Percentiles rank a stretch among this genome's conserved stretches.
These are phyloP conservation scores for Hydnomerulius pinastri DNA, from an alignment of 768 basidiomycete genomes.

Conservation along the genomic window DNA sequence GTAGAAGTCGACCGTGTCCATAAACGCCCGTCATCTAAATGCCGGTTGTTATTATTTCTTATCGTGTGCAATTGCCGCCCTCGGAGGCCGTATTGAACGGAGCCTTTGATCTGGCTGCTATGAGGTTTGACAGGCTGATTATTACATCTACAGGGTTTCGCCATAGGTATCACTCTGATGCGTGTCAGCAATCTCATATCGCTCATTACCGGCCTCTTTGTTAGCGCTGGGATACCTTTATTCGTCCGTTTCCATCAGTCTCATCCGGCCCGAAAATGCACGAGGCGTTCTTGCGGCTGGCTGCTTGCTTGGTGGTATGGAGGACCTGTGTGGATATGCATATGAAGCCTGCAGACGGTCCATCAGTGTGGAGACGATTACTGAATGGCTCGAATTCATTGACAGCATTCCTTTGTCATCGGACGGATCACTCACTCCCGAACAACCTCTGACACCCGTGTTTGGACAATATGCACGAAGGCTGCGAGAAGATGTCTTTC, in stretches of 20 bases:
- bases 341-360: constrained; percentile 78
- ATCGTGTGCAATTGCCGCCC: constrained; percentile 14
- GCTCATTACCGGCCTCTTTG: constrained; percentile 22
- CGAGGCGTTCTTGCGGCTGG: constrained; percentile 84
- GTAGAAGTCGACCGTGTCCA: constrained; percentile 19
- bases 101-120: constrained; percentile 9
- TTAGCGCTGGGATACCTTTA: constrained; percentile 80
- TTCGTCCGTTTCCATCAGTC: constrained; percentile 67
- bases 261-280: constrained; percentile 77
- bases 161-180: constrained; percentile 53
- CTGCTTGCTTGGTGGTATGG: constrained; percentile 84
- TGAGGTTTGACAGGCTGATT: constrained; percentile 19
- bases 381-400: constrained; percentile 77
- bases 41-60: constrained; percentile 15
- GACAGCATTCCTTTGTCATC: constrained; percentile 51
- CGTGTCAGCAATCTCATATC: constrained; percentile 3
- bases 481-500: constrained; percentile 75
- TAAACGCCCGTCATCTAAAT: constrained; percentile 16
- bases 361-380: constrained; percentile 73
- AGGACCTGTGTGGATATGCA: constrained; percentile 77
- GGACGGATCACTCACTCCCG: constrained; percentile 50
- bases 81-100: constrained; percentile 24
- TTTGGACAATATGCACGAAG: constrained; percentile 79
- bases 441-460: constrained; percentile 53
- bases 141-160: constrained; percentile 57